Evolutionary conservation across 805 yeast species (phyloP), one percentile per base, ranked within the genome.

Genomic region (Zygosaccharomyces pseudorouxii): DNA sequence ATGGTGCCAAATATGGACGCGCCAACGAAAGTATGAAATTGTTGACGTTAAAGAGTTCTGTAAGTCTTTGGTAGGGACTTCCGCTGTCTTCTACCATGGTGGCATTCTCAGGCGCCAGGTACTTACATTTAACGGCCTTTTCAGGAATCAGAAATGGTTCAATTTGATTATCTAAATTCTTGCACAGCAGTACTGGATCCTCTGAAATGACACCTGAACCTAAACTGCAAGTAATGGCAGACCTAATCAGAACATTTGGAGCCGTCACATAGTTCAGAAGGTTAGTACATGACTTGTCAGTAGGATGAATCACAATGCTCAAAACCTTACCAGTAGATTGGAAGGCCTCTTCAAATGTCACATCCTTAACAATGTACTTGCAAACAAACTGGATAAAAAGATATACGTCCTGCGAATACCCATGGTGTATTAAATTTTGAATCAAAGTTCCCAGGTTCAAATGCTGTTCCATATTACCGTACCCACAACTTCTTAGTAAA

Each of bases 271-370:
- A 89, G 67, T 93, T 93, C 54, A 90, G 70, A 42, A 90, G 71
- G 0, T 82, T 75, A 0, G 95, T 93, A 7, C 86, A 75, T 28
- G 76, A 77, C 16, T 57, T 58, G 42, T 65, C 67, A 0, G 86
- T 80, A 2, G 97, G 95, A 65, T 89, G 89, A 2, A 92, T 84
- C 1, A 89, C 84, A 40, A 93, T 82, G 64, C 92, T 93, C 45
- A 92, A 73, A 1, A 88, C 81, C 55, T 86, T 78, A 39, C 86
- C 90, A 0, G 96, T 84, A 52, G 78, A 79, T 51, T 83, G 72
- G 61, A 83, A 89, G 0, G 97, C 95, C 62, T 93, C 98, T 67
- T 92, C 97, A 67, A 93, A 93, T 0, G 99, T 93, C 64, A 85
- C 65, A 58, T 86, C 85, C 2, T 92, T 96, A 16, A 93, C 77